Evolutionary conservation across 176 grass and related monocot genomes (phyloP), one percentile per base, ranked within the genome.

Genomic region (Pontederia crassipes): DNA sequence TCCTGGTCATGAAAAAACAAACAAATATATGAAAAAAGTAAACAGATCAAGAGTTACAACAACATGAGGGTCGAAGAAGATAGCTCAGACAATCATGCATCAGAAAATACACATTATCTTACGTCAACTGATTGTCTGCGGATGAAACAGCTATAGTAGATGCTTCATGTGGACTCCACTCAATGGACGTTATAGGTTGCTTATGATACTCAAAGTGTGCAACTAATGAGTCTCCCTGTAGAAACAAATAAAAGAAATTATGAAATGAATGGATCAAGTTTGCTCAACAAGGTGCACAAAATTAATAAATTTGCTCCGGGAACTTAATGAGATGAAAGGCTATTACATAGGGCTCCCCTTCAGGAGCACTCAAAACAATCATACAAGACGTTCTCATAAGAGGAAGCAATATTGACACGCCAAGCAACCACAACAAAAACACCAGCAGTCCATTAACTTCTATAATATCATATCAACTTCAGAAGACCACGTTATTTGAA

Each of bases 111-210:
- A 13, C 32, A 40, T 3, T 40, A 40, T 15, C 10, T 65, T 89
- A 95, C 90, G 85, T 89, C 17, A 89, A 69, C 78, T 95, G 85
- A 74, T 95, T 70, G 54, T 95, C 90, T 46, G 78, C 85, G 62
- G 85, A 95, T 54, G 82, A 78, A 76, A 83, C 85, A 71, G 90
- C 90, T 61, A 95, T 71, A 46, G 90, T 86, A 47, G 85, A 89
- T 48, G 85, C 62, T 79, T 95, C 90, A 83, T 89, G 85, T 52
- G 85, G 90, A 66, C 82, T 86, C 90, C 90, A 95, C 57, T 89
- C 82, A 0, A 95, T 79, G 48, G 90, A 95, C 68, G 90, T 95
- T 46, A 95, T 79, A 28, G 90, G 82, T 14, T 86, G 72, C 61
- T 89, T 95, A 49, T 89, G 90, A 63, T 95, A 95, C 52, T 80